Percentiles rank a stretch among this genome's conserved stretches.
Evolutionary conservation across 257 asterid species (phyloP).

Genomic region (Solanum paucissectum): DNA sequence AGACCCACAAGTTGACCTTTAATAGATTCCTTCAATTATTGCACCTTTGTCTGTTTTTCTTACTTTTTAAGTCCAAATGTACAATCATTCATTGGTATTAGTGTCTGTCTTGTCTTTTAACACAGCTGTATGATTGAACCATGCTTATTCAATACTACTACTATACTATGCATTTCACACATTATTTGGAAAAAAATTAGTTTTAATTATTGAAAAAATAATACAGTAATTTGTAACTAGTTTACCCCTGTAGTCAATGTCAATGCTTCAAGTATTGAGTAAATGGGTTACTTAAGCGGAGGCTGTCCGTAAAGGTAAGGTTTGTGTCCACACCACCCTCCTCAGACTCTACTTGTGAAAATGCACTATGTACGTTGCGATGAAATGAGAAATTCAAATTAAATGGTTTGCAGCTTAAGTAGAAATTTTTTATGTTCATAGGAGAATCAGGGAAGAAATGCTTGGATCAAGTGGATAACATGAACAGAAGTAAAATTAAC

Average conservation of each 20-base stretch:
- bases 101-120: not conserved
- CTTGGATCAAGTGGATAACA: not conserved
- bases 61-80: not conserved
- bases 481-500: not conserved
- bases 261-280: no score
- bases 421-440: not conserved
- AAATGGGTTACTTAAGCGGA: no score
- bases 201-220: no score
- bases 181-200: not conserved
- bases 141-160: not conserved
- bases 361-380: accelerated
- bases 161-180: not conserved
- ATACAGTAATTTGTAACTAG: no score
- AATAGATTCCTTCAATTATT: not conserved
- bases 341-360: no score
- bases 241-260: no score
- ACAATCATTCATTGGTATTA: not conserved
- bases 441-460: not conserved
- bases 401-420: not conserved
- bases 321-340: no score
- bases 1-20: not conserved
- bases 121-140: not conserved
- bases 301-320: no score
- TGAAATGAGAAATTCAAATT: not conserved
- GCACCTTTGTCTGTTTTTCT: not conserved